These are phyloP conservation scores for Carpinus fangiana DNA, from an alignment of 306 rosid species.

Conservation along the genomic window DNA sequence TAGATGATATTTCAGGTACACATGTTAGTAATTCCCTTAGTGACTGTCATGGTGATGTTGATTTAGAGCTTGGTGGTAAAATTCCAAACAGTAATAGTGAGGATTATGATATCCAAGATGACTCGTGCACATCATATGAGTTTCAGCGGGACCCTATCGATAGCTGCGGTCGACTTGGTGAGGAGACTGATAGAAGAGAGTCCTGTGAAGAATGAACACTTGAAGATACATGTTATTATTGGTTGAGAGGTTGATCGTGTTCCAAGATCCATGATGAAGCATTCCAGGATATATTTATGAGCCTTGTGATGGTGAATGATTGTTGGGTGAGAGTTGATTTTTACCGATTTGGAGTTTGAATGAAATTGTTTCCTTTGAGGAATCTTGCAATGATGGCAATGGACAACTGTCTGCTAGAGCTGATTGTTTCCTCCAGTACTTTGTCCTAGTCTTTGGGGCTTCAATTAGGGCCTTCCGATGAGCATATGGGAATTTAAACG, in stretches of 20 bases:
- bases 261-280: not conserved
- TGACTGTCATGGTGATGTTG: constrained; percentile 1
- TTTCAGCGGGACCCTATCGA: constrained; percentile 19
- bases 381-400: constrained; percentile 1
- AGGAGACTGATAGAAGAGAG: constrained; percentile 12
- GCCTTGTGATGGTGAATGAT: not conserved
- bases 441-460: not conserved
- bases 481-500: not conserved
- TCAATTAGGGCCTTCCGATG: not conserved
- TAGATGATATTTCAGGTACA: constrained; percentile 29
- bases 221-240: not conserved
- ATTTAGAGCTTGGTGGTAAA: constrained; percentile 8
- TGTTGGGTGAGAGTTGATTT: not conserved
- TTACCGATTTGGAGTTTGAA: constrained; percentile 3
- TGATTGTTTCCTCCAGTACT: not conserved
- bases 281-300: not conserved
- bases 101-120: constrained; percentile 31
- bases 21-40: constrained; percentile 16
- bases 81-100: not conserved
- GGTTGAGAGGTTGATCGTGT: not conserved
- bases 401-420: not conserved
- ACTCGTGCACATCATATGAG: constrained; percentile 36
- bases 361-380: not conserved
- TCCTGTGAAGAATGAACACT: constrained; percentile 13
- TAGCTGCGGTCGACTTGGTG: constrained; percentile 2